Evolutionary conservation across 1,284 basidiomycete genomes (phyloP).

Genomic region (Tranzscheliella williamsii): DNA sequence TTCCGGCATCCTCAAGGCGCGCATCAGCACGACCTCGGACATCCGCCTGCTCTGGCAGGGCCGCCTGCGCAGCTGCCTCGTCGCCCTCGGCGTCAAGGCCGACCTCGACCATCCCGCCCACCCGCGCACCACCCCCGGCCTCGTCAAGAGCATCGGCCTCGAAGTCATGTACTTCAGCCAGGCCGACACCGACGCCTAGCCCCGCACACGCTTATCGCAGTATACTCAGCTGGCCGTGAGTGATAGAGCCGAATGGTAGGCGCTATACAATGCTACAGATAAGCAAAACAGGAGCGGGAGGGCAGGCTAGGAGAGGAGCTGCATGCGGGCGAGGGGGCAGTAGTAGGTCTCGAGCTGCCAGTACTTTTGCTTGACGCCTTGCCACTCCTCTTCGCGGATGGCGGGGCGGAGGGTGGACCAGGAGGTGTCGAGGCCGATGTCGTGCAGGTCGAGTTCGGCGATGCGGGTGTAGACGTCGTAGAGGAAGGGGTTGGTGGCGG

Average conservation of each 20-base stretch:
- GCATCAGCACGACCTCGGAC: slow-evolving; percentile 74
- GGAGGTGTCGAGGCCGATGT: slow-evolving; percentile 73
- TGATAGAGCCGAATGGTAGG: no score
- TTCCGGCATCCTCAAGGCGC: slow-evolving; percentile 83
- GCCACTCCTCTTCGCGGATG: slow-evolving; percentile 49
- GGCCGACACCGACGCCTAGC: slow-evolving; percentile 2
- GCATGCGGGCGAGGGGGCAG: slow-evolving; percentile 33
- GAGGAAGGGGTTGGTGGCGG: slow-evolving; percentile 77
- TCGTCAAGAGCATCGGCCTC: slow-evolving; percentile 77
- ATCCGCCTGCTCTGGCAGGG: slow-evolving; percentile 92
- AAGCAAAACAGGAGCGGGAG: no score
- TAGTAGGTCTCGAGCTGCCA: slow-evolving; percentile 47
- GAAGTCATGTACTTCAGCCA: slow-evolving; percentile 81
- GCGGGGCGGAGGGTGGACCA: slow-evolving; percentile 71
- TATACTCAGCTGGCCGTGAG: no score
- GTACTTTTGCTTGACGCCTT: slow-evolving; percentile 52
- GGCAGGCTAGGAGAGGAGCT: slow-evolving; percentile 5
- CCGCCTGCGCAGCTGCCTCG: slow-evolving; percentile 81
- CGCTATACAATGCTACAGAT: no score
- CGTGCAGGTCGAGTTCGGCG: slow-evolving; percentile 80
- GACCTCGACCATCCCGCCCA: slow-evolving; percentile 80
- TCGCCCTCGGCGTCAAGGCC: slow-evolving; percentile 84
- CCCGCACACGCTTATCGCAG: no score
- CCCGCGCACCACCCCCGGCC: slow-evolving; percentile 7
- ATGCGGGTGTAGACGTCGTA: slow-evolving; percentile 90